Percentiles rank a stretch among this genome's conserved stretches.
Conservation (phyloP, 1,284 basidiomycete genomes). For the Puccinia polysora region DNA sequence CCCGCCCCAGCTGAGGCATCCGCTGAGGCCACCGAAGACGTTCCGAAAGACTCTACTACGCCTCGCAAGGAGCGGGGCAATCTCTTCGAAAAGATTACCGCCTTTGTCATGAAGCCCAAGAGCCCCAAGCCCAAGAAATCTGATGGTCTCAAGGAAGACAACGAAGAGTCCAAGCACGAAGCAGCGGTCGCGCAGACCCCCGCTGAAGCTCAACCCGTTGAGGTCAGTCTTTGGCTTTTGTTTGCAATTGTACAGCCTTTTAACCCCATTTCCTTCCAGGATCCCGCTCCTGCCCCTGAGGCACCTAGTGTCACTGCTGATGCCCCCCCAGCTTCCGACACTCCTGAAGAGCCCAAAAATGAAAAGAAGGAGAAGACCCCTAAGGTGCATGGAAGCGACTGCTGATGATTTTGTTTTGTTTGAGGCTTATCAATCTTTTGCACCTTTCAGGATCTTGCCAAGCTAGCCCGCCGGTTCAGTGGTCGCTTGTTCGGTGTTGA, state of each 20-base stretch:
- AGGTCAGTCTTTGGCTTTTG: constrained; percentile 6
- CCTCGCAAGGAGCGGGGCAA: constrained; percentile 41
- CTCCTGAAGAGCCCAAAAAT: constrained; percentile 12
- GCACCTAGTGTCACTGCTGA: neutral
- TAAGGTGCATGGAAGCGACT: too few species aligned
- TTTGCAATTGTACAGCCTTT: neutral
- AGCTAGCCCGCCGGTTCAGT: constrained; percentile 40
- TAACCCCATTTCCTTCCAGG: neutral
- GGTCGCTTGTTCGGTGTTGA: constrained; percentile 36
- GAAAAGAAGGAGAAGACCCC: constrained; percentile 40
- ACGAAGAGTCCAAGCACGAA: neutral
- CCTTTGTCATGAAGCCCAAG: constrained; percentile 42
- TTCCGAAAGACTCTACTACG: constrained; percentile 13
- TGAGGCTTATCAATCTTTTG: neutral
- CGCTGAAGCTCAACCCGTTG: neutral
- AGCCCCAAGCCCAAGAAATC: constrained; percentile 39
- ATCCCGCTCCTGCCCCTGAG: neutral
- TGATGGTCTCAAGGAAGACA: constrained; percentile 15
- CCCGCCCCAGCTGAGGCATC: neutral
- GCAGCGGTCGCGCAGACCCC: neutral
- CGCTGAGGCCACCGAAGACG: neutral
- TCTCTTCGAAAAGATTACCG: constrained; percentile 36
- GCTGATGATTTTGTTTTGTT: too few species aligned
- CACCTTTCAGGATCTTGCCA: constrained; percentile 30
- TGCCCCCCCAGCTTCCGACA: neutral